phyloP scores from a whole-genome alignment of 1,284 basidiomycete species.

The Naganishia albida region DNA sequence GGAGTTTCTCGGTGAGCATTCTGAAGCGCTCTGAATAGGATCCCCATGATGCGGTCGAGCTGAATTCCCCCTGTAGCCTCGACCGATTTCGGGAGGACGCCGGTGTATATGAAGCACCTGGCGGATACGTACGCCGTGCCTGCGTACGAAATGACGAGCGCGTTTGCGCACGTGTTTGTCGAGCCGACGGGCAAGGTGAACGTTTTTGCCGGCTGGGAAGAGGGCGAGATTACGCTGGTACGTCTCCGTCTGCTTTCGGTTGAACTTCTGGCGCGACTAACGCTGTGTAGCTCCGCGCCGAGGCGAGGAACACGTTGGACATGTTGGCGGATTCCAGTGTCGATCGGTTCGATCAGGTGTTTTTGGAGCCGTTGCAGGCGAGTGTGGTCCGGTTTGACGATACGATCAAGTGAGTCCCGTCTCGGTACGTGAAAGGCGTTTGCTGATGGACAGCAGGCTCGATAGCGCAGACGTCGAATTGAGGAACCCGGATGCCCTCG shows the following conservation, averaged over 20 bases:
- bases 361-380: slow-evolving; percentile 51
- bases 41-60: too few species aligned
- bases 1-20: slow-evolving; percentile 49
- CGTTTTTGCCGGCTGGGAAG: slow-evolving; percentile 72
- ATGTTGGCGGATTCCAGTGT: slow-evolving; percentile 57
- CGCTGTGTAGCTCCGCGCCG: slow-evolving; percentile 65
- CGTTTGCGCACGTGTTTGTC: slow-evolving; percentile 63
- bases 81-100: slow-evolving; percentile 66
- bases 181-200: slow-evolving; percentile 80
- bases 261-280: not conserved
- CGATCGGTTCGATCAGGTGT: slow-evolving; percentile 52
- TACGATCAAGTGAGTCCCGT: slow-evolving; percentile 71
- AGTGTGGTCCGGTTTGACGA: slow-evolving; percentile 69
- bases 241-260: slow-evolving; percentile 33
- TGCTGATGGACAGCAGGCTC: slow-evolving; percentile 57
- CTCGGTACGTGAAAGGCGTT: not conserved
- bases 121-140: slow-evolving; percentile 41
- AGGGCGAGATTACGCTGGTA: slow-evolving; percentile 56
- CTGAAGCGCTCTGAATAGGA: too few species aligned
- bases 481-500: slow-evolving; percentile 37
- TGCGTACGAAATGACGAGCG: slow-evolving; percentile 44
- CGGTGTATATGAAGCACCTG: slow-evolving; percentile 62
- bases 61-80: slow-evolving; percentile 72
- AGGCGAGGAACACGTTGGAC: slow-evolving; percentile 69
- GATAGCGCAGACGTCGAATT: slow-evolving; percentile 47